phyloP scores from a whole-genome alignment of 2,329 filamentous ascomycete genomes.

The Aspergillus clavatus region DNA sequence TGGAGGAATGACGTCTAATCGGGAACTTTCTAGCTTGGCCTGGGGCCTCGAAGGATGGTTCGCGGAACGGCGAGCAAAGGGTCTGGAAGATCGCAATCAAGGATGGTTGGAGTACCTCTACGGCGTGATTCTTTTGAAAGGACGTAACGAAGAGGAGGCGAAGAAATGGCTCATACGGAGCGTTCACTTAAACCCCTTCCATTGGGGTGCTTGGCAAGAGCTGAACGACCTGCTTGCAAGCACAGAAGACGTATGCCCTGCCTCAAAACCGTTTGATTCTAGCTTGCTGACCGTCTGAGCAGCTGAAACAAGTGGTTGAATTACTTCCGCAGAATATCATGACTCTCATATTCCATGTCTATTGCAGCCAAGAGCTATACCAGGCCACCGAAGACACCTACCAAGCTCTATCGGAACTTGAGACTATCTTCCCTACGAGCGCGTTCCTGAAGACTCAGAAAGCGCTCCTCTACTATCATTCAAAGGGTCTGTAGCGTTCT shows the following conservation, averaged over 20 bases:
- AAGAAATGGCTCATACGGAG: constrained; percentile 83
- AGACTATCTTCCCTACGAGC: constrained; percentile 79
- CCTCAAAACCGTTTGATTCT: constrained; percentile 2
- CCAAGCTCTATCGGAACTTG: constrained; percentile 68
- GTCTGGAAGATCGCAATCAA: constrained; percentile 61
- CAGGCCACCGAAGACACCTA: constrained; percentile 74
- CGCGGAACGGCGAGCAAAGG: constrained; percentile 57
- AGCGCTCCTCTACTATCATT: constrained; percentile 83
- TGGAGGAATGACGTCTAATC: constrained; percentile 76
- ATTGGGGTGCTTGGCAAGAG: constrained; percentile 97
- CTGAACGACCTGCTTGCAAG: constrained; percentile 74
- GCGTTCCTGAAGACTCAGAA: constrained; percentile 87
- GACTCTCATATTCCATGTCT: constrained; percentile 88
- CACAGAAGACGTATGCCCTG: constrained; percentile 68
- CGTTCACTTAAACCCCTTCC: constrained; percentile 85
- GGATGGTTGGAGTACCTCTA: constrained; percentile 88
- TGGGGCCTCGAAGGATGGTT: constrained; percentile 79
- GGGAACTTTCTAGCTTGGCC: constrained; percentile 72
- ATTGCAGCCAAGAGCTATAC: constrained; percentile 87
- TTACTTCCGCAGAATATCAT: constrained; percentile 85
- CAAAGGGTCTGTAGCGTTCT: constrained; percentile 52
- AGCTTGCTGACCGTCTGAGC: constrained; percentile 16
- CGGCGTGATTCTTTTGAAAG: constrained; percentile 81
- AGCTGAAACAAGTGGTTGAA: constrained; percentile 67
- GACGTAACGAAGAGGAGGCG: constrained; percentile 82